These are phyloP conservation scores for Nannizziopsis arthrosporioides DNA, from an alignment of 2,329 filamentous ascomycete genomes.

Conservation along the genomic window DNA sequence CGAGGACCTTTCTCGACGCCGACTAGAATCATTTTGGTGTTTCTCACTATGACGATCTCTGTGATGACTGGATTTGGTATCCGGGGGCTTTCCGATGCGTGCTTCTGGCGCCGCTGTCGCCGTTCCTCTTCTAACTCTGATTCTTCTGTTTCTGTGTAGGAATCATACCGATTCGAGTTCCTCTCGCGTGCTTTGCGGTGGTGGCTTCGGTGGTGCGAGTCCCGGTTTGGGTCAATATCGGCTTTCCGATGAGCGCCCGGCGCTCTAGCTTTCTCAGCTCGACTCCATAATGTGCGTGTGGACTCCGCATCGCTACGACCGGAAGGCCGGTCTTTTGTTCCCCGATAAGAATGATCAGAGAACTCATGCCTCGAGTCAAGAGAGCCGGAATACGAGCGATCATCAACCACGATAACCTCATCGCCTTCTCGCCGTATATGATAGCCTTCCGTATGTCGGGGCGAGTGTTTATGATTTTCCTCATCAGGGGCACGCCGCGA, in stretches of 20 bases:
- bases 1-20: not conserved
- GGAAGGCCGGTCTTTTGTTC: not conserved
- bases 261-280: conserved; percentile 25
- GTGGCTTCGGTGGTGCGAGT: not conserved
- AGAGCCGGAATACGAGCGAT: conserved; percentile 3
- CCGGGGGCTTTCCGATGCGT: not conserved
- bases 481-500: conserved; percentile 39
- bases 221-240: not conserved
- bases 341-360: not conserved
- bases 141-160: conserved; percentile 1
- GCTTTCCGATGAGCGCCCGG: not conserved
- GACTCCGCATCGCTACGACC: conserved; percentile 2
- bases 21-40: conserved; percentile 47
- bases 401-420: conserved; percentile 8
- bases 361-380: conserved; percentile 1
- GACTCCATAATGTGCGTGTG: conserved; percentile 19
- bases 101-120: not conserved
- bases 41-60: not conserved
- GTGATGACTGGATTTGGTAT: not conserved
- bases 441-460: conserved; percentile 27
- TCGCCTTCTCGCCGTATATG: conserved; percentile 9
- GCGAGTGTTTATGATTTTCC: conserved; percentile 34
- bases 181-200: not conserved
- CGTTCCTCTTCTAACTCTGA: conserved; percentile 2
- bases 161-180: not conserved